Evolutionary conservation across 108 stramenopile genomes (phyloP).

Genomic region (Cylindrotheca fusiformis): DNA sequence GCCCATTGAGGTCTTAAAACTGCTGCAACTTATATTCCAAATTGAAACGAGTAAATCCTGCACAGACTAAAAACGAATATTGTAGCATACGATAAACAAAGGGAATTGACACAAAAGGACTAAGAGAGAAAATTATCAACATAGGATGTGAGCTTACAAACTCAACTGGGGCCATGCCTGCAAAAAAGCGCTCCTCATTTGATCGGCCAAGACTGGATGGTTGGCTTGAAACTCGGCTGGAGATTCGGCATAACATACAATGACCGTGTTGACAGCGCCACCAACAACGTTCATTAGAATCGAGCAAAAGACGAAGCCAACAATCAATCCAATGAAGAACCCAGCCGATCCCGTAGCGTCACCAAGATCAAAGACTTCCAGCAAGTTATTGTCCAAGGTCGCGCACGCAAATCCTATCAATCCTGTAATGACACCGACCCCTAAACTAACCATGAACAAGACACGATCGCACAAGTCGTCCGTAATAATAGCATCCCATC

Average conservation of each 20-base stretch:
- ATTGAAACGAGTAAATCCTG: too few species aligned
- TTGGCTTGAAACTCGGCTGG: slow-evolving; percentile 64
- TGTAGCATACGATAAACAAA: too few species aligned
- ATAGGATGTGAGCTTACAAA: too few species aligned
- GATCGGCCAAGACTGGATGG: slow-evolving; percentile 59
- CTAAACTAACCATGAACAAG: slow-evolving; percentile 53
- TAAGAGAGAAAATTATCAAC: too few species aligned
- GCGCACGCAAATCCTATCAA: slow-evolving; percentile 57
- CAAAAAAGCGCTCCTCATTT: slow-evolving; percentile 62
- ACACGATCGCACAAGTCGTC: slow-evolving; percentile 70
- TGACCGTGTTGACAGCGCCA: slow-evolving; percentile 76
- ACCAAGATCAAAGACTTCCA: slow-evolving; percentile 27
- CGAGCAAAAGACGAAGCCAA: slow-evolving; percentile 56
- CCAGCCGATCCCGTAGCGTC: slow-evolving; percentile 29
- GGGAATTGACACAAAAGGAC: too few species aligned
- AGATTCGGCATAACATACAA: slow-evolving; percentile 78
- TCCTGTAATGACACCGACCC: slow-evolving; percentile 67
- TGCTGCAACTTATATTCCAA: too few species aligned
- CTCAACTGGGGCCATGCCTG: slow-evolving; percentile 47
- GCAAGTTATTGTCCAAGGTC: slow-evolving; percentile 36
- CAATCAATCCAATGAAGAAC: slow-evolving; percentile 48
- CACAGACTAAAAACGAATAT: too few species aligned
- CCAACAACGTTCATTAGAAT: slow-evolving; percentile 69
- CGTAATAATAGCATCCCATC: slow-evolving; percentile 79
- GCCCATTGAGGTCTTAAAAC: too few species aligned